Percentiles rank a stretch among this genome's conserved stretches.
Evolutionary conservation across 768 basidiomycete species (phyloP).

Genomic region (Lentinula raphanica): DNA sequence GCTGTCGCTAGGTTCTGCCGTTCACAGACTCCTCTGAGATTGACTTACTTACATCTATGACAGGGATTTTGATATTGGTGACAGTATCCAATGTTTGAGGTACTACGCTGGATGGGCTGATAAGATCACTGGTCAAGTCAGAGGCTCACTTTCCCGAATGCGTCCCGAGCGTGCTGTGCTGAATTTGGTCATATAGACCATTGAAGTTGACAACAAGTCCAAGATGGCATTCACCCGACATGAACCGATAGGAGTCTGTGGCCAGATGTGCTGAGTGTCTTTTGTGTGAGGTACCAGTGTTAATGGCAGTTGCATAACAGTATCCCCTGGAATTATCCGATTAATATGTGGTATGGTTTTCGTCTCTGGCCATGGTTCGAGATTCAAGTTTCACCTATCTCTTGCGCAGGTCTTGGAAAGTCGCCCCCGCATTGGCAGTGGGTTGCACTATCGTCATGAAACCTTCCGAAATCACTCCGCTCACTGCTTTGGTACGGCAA

Average conservation of each 20-base stretch:
- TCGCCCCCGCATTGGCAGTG: slow-evolving; percentile 85
- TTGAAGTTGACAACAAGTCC: slow-evolving; percentile 73
- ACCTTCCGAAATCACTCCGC: slow-evolving; percentile 81
- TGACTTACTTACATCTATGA: slow-evolving; percentile 9
- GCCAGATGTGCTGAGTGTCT: slow-evolving; percentile 52
- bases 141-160: not conserved
- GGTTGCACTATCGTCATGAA: slow-evolving; percentile 96
- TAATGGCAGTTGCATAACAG: not conserved
- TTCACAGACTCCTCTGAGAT: not conserved
- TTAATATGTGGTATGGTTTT: slow-evolving; percentile 68
- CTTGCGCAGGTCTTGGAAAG: slow-evolving; percentile 72
- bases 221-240: slow-evolving; percentile 85
- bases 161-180: no score
- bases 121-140: slow-evolving; percentile 86
- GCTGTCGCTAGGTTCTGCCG: slow-evolving; percentile 34
- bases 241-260: slow-evolving; percentile 92
- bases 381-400: no score
- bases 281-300: not conserved
- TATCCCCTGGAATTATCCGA: slow-evolving; percentile 93
- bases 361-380: no score
- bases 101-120: slow-evolving; percentile 98
- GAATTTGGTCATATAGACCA: slow-evolving; percentile 37
- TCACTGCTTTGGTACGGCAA: slow-evolving; percentile 66
- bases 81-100: slow-evolving; percentile 70
- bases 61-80: slow-evolving; percentile 79